Evolutionary conservation across 2,329 filamentous ascomycete species (phyloP), one percentile per base, ranked within the genome.

Genomic region (Teratosphaeria destructans): DNA sequence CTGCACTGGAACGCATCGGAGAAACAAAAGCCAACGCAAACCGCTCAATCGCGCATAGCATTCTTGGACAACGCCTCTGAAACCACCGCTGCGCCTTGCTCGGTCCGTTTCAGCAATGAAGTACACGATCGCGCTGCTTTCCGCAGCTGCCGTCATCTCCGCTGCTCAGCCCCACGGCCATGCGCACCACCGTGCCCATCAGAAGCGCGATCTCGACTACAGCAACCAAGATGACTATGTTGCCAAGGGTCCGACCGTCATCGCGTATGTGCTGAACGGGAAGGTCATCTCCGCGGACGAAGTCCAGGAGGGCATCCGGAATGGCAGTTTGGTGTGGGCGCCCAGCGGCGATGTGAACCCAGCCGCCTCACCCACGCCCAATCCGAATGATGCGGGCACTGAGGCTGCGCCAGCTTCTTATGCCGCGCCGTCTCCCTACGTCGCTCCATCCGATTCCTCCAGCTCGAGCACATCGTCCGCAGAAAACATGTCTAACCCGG

Each of bases 201-300:
- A 85, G 71, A 81, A 77, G 83, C 82, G 75, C 78, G 66, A 43
- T 14, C 14, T 43, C 64, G 61, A 74, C 63, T 14, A 57, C 63
- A 26, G 73, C 79, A 56, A 77, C 81, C 70, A 79, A 49, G 72
- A 76, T 39, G 75, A 78, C 55, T 77, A 81, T 59, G 81, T 83
- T 58, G 79, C 81, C 58, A 77, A 81, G 49, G 83, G 81, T 52
- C 81, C 85, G 35, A 85, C 84, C 57, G 82, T 85, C 66, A 83
- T 86, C 59, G 81, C 87, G 59, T 96, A 92, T 76, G 81, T 87
- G 71, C 77, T 92, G 58, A 83, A 87, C 62, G 87, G 86, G 62
- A 67, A 85, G 69, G 63, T 77, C 37, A 81, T 95, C 66, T 77
- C 79, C 57, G 75, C 81, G 61, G 74, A 81, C 0, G 82, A 90